phyloP scores from a whole-genome alignment of 2,329 filamentous ascomycete genomes.

The Camillea tinctor region DNA sequence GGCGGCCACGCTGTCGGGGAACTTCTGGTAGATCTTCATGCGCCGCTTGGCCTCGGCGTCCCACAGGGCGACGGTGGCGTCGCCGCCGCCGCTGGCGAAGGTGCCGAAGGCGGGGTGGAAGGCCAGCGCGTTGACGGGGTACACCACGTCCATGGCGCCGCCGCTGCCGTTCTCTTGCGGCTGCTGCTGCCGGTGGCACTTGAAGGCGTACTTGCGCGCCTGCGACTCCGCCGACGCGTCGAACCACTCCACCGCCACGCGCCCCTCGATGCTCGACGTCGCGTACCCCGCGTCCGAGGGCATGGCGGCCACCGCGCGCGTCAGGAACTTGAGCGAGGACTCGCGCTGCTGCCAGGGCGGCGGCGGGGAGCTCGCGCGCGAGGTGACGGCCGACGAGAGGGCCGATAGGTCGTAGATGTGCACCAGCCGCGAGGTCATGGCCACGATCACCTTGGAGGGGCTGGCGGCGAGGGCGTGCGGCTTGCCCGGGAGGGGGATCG shows the following conservation, averaged over 20 bases:
- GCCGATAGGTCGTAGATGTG: constrained; percentile 87
- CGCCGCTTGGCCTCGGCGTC: constrained; percentile 87
- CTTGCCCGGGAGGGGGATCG: constrained; percentile 75
- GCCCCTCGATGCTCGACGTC: constrained; percentile 87
- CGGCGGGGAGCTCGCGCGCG: constrained; percentile 45
- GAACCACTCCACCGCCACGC: constrained; percentile 97
- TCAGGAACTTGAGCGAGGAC: constrained; percentile 94
- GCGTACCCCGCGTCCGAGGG: constrained; percentile 94
- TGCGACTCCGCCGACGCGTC: constrained; percentile 85
- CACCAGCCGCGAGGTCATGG: constrained; percentile 91
- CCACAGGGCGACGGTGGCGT: constrained; percentile 91
- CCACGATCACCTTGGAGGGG: constrained; percentile 81
- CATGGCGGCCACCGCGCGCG: constrained; percentile 91
- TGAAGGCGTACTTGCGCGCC: constrained; percentile 95
- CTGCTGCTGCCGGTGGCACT: constrained; percentile 84
- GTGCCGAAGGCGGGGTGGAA: constrained; percentile 84
- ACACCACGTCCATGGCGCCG: constrained; percentile 70
- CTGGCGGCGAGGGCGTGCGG: constrained; percentile 83
- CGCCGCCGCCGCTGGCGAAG: constrained; percentile 85
- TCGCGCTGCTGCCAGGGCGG: constrained; percentile 92
- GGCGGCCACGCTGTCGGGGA: constrained; percentile 73
- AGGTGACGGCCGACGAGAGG: constrained; percentile 56
- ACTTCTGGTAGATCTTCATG: constrained; percentile 85
- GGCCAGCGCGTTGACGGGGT: constrained; percentile 84
- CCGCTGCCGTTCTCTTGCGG: constrained; percentile 53